Conservation (phyloP, 352 stramenopile species). For the Saprolegnia parasitica region DNA sequence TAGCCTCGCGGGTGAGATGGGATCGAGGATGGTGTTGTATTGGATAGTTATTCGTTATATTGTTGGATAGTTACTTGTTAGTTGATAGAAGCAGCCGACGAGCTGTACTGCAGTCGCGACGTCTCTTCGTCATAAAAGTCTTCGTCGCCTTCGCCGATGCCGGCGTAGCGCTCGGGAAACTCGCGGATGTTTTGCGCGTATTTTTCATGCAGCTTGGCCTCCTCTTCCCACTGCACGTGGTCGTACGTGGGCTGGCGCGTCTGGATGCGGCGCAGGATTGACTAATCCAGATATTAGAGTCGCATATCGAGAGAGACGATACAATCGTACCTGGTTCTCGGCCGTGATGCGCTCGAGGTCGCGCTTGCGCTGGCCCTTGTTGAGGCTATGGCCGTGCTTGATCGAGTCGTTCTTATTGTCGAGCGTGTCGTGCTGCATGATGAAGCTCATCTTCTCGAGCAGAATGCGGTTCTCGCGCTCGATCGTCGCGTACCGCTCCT, state of each 20-base stretch:
- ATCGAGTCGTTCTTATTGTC: constrained; percentile 85
- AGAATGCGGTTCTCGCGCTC: constrained; percentile 96
- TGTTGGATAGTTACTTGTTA: not conserved
- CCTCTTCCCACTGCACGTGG: constrained; percentile 85
- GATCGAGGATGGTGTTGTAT: not conserved
- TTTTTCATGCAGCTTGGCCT: constrained; percentile 76
- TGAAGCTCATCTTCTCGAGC: constrained; percentile 96
- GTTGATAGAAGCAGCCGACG: constrained; percentile 3
- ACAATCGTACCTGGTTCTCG: constrained; percentile 56
- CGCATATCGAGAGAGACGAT: no score
- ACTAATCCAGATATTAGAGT: not conserved
- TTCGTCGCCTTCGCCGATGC: constrained; percentile 40
- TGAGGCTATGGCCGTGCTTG: constrained; percentile 70
- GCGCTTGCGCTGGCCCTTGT: constrained; percentile 76
- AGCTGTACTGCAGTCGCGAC: constrained; percentile 23
- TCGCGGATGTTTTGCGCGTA: constrained; percentile 88
- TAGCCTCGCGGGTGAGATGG: no score
- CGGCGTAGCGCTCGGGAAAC: constrained; percentile 41
- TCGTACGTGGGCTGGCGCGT: constrained; percentile 87
- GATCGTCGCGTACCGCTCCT: constrained; percentile 93
- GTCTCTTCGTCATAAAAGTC: constrained; percentile 27
- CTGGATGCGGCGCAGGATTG: constrained; percentile 86
- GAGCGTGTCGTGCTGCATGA: constrained; percentile 86
- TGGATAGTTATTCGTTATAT: not conserved
- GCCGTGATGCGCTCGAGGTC: constrained; percentile 83